These are phyloP conservation scores for Termitomyces sp. DNA, from an alignment of 768 basidiomycete species.

Conservation along the genomic window DNA sequence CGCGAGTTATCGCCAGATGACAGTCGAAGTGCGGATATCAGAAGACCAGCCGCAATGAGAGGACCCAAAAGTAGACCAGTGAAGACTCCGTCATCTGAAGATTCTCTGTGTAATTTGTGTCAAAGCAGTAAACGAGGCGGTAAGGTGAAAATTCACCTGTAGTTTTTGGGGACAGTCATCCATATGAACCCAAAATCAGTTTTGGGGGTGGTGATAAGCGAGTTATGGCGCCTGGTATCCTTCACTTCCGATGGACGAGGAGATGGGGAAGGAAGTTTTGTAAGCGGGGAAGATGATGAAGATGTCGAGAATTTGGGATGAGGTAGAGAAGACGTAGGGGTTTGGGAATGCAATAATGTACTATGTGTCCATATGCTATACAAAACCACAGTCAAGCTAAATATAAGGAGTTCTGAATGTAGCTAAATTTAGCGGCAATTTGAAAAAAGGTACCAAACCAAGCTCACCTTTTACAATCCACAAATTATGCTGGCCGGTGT, in stretches of 20 bases:
- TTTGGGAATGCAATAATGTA: conserved; percentile 30
- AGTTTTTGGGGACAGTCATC: conserved; percentile 92
- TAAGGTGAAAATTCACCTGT: conserved; percentile 45
- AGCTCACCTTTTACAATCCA: conserved; percentile 55
- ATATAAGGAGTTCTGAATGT: conserved; percentile 53
- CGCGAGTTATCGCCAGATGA: conserved; percentile 27
- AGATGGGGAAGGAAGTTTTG: conserved; percentile 37
- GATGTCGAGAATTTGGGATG: conserved; percentile 10
- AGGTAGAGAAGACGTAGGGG: conserved; percentile 16
- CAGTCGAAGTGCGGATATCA: conserved; percentile 49
- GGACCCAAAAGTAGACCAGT: conserved; percentile 86
- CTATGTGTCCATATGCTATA: conserved; percentile 66
- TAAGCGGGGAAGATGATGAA: conserved; percentile 14
- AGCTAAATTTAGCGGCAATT: conserved; percentile 6
- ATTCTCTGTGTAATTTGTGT: conserved; percentile 49
- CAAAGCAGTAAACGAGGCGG: conserved; percentile 1
- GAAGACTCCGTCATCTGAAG: conserved; percentile 81
- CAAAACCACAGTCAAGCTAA: conserved; percentile 52
- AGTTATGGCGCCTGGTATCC: conserved; percentile 40
- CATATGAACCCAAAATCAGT: conserved; percentile 71
- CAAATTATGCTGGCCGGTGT: conserved; percentile 28
- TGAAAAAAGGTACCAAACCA: conserved; percentile 2
- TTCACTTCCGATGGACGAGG: conserved; percentile 37
- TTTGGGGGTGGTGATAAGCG: conserved; percentile 33
- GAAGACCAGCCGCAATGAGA: conserved; percentile 68